Conservation (phyloP, 768 basidiomycete genomes). For the Lentinula sp. region DNA sequence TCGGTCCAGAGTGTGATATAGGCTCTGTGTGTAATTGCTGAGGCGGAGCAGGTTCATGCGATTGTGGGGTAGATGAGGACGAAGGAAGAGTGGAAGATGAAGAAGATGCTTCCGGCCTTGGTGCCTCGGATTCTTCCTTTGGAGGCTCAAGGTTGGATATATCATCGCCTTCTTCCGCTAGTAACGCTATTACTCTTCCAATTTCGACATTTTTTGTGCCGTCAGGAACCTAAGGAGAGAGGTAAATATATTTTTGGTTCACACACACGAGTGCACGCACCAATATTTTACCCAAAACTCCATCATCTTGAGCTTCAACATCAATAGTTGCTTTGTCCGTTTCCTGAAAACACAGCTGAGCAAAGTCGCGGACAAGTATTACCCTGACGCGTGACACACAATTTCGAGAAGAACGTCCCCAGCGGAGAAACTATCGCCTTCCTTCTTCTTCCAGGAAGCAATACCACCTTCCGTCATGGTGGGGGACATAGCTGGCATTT, state of each 20-base stretch:
- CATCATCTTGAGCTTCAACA: slow-evolving; percentile 97
- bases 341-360: slow-evolving; percentile 44
- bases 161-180: slow-evolving; percentile 96
- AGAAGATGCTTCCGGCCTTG: slow-evolving; percentile 21
- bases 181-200: slow-evolving; percentile 84
- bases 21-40: slow-evolving; percentile 25
- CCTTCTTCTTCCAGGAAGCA: slow-evolving; percentile 82
- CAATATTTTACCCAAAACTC: slow-evolving; percentile 88
- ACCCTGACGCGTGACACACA: slow-evolving; percentile 35
- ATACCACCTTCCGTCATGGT: slow-evolving; percentile 97
- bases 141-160: slow-evolving; percentile 77
- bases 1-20: slow-evolving; percentile 54
- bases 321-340: slow-evolving; percentile 97
- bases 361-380: background rate
- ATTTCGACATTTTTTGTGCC: slow-evolving; percentile 83
- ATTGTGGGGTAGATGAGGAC: slow-evolving; percentile 12
- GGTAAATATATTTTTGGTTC: background rate
- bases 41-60: slow-evolving; percentile 17
- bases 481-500: slow-evolving; percentile 97
- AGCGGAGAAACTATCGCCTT: slow-evolving; percentile 71
- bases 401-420: slow-evolving; percentile 91
- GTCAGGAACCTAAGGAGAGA: slow-evolving; percentile 48
- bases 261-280: slow-evolving; percentile 35
- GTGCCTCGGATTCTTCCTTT: slow-evolving; percentile 31
- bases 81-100: slow-evolving; percentile 23